These are phyloP conservation scores for Trichoderma gracile DNA, from an alignment of 2,329 filamentous ascomycete genomes.

Conservation along the genomic window DNA sequence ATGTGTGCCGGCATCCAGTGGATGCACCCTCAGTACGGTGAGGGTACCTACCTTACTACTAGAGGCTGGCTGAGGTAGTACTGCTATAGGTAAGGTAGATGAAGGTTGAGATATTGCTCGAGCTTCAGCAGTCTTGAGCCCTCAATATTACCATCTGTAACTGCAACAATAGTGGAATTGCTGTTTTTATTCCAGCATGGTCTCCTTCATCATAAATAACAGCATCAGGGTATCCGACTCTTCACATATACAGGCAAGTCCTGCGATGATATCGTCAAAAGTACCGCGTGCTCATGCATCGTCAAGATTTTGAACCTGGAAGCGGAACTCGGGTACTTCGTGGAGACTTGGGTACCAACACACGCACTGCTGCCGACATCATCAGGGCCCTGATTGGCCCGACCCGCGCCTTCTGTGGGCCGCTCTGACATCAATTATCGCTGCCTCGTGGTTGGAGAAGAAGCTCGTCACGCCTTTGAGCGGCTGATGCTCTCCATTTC, in stretches of 20 bases:
- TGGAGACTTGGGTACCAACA: background rate
- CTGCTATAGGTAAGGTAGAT: background rate
- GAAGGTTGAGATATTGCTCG: too few relatives aligned
- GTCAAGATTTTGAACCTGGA: background rate
- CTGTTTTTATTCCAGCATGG: too few relatives aligned
- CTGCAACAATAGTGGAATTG: too few relatives aligned
- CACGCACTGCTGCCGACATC: background rate
- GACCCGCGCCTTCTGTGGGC: background rate
- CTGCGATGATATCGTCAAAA: too few relatives aligned
- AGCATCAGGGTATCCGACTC: too few relatives aligned
- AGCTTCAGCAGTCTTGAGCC: too few relatives aligned
- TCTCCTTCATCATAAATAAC: too few relatives aligned
- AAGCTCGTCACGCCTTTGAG: constrained; percentile 8
- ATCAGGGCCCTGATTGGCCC: constrained; percentile 12
- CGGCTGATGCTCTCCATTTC: background rate
- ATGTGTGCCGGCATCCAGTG: background rate
- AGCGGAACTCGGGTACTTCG: background rate
- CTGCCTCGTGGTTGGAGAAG: constrained; percentile 5
- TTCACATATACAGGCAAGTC: too few relatives aligned
- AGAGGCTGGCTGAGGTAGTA: background rate
- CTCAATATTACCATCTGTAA: too few relatives aligned
- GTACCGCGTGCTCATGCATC: too few relatives aligned
- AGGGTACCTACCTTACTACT: too few relatives aligned
- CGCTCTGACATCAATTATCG: constrained; percentile 25
- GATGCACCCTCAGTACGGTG: background rate